A percentile compares a stretch with the other conserved stretches of the same genome.
These are phyloP conservation scores for Fusarium sp. DNA, from an alignment of 2,329 filamentous ascomycete genomes.

Conservation along the genomic window DNA sequence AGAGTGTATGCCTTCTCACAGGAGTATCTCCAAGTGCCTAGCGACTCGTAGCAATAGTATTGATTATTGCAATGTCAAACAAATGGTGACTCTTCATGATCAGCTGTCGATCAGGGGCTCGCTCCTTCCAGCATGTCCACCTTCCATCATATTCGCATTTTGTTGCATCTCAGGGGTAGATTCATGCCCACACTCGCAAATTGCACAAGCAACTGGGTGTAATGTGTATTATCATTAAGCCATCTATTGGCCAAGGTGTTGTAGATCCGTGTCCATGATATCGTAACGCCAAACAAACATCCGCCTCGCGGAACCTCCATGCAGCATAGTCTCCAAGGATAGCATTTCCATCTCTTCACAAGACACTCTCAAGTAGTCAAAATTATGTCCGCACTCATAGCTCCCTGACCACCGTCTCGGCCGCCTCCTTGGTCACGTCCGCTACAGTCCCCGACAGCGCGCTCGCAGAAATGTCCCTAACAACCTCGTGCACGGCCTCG, in stretches of 20 bases:
- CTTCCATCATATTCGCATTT: neutral
- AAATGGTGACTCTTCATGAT: neutral
- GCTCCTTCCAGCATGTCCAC: neutral
- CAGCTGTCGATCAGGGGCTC: neutral
- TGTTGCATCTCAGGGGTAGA: neutral
- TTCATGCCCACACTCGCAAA: neutral
- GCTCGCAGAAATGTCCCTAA: constrained; percentile 48
- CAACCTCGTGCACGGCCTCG: constrained; percentile 47
- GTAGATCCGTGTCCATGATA: constrained; percentile 35
- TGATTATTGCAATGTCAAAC: constrained; percentile 10
- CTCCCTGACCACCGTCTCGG: constrained; percentile 48
- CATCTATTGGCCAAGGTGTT: constrained; percentile 27
- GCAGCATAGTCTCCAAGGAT: neutral
- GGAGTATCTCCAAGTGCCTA: constrained; percentile 37
- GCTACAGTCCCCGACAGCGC: constrained; percentile 44
- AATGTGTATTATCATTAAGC: constrained; percentile 40
- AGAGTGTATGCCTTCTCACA: constrained; percentile 64
- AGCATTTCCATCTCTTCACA: neutral
- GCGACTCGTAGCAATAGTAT: constrained; percentile 29
- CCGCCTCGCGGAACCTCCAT: neutral
- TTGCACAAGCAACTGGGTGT: neutral
- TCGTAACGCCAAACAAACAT: constrained; percentile 26
- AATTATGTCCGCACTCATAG: constrained; percentile 39
- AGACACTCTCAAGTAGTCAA: neutral
- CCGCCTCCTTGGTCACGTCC: constrained; percentile 40